A percentile compares a stretch with the other conserved stretches of the same genome.
Conservation (phyloP, 495 filamentous ascomycete species). For the Pseudoneurospora amorphoporcata region DNA sequence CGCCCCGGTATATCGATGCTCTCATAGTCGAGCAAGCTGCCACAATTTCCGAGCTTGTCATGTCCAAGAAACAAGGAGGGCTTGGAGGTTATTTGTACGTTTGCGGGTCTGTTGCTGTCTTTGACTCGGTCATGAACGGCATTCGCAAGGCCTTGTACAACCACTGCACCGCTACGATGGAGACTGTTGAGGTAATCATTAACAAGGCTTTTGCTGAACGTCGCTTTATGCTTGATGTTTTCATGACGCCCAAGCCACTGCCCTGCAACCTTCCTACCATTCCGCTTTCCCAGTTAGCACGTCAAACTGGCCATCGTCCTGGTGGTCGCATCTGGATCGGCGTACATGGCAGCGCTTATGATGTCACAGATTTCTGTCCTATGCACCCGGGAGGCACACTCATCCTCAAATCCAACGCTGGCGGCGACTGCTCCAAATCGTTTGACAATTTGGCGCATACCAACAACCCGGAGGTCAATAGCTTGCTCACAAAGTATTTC, state of each 20-base stretch:
- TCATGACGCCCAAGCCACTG: conserved; percentile 43
- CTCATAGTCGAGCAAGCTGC: conserved; percentile 38
- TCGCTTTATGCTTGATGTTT: conserved; percentile 44
- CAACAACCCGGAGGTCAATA: conserved; percentile 40
- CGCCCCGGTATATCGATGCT: conserved; percentile 40
- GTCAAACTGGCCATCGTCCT: conserved; percentile 37
- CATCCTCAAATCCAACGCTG: conserved; percentile 43
- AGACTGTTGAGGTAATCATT: conserved; percentile 34
- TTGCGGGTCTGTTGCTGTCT: conserved; percentile 42
- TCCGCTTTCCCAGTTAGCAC: conserved; percentile 36
- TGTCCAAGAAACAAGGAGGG: conserved; percentile 43
- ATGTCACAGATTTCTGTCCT: conserved; percentile 39
- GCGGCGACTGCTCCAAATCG: conserved; percentile 39
- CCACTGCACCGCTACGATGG: conserved; percentile 35
- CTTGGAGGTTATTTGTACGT: conserved; percentile 42
- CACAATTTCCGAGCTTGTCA: conserved; percentile 39
- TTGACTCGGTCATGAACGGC: conserved; percentile 43
- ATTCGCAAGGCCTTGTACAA: conserved; percentile 41
- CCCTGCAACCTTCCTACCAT: conserved; percentile 38
- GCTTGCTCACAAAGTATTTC: conserved; percentile 40
- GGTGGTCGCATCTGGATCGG: conserved; percentile 41
- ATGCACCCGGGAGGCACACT: conserved; percentile 41
- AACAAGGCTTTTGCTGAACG: conserved; percentile 43
- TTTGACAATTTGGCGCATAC: conserved; percentile 44
- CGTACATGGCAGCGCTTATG: conserved; percentile 40